phyloP scores from a whole-genome alignment of 371 early-diverging fungal genomes.

The Syncephalastrum sp. region DNA sequence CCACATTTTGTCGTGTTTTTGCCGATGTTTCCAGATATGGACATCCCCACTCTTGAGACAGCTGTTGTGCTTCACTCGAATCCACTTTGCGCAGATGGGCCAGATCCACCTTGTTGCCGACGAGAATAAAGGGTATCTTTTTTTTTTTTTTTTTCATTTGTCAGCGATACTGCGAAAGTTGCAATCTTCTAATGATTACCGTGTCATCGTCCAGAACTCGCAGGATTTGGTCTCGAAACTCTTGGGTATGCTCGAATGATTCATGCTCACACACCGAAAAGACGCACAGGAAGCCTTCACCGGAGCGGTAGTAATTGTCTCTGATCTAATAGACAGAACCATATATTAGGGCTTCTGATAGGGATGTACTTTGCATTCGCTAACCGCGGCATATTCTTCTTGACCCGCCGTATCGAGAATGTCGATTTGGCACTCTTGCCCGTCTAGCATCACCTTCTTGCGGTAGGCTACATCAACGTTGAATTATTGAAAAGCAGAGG shows the following conservation, averaged over 20 bases:
- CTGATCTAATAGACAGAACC: conserved; percentile 55
- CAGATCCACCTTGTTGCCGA: conserved; percentile 88
- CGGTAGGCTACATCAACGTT: conserved; percentile 47
- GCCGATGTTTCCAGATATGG: conserved; percentile 82
- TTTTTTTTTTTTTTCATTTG: too few relatives aligned
- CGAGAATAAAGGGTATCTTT: conserved; percentile 75
- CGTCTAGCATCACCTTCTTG: conserved; percentile 63
- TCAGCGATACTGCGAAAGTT: neutral
- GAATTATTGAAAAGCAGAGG: neutral
- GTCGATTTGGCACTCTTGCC: conserved; percentile 80
- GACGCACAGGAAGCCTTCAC: conserved; percentile 86
- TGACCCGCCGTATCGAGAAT: conserved; percentile 92
- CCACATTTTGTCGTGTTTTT: conserved; percentile 81
- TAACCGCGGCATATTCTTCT: conserved; percentile 80
- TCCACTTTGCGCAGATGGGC: conserved; percentile 66
- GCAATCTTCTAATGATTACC: conserved; percentile 23
- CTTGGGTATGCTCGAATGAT: conserved; percentile 77
- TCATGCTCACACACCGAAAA: conserved; percentile 81
- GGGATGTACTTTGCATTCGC: conserved; percentile 3
- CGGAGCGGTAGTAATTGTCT: conserved; percentile 86
- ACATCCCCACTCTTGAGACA: conserved; percentile 78
- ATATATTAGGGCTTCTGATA: neutral
- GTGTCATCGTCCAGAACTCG: conserved; percentile 80
- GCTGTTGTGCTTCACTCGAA: conserved; percentile 58
- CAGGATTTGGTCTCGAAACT: conserved; percentile 83